Conservation (phyloP, 2,329 filamentous ascomycete genomes). For the Apiospora phragmitis region DNA sequence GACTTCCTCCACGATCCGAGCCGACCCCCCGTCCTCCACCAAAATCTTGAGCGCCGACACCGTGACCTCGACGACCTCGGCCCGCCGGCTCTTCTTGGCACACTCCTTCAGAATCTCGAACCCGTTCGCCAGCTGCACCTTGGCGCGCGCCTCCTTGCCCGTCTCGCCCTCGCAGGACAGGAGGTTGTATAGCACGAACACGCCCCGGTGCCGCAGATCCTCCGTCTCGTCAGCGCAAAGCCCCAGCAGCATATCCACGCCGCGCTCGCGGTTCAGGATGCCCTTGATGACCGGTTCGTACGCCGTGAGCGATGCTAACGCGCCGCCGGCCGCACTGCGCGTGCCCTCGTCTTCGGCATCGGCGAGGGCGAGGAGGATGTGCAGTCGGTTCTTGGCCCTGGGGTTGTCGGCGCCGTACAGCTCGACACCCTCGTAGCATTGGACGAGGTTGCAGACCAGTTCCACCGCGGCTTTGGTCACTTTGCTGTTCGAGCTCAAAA, state of each 20-base stretch:
- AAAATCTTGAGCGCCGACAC: slow-evolving; percentile 73
- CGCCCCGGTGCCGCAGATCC: slow-evolving; percentile 69
- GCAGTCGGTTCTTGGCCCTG: slow-evolving; percentile 71
- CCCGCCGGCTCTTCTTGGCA: slow-evolving; percentile 66
- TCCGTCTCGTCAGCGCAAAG: slow-evolving; percentile 75
- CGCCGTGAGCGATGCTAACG: slow-evolving; percentile 78
- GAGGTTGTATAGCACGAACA: slow-evolving; percentile 75
- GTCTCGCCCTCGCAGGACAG: slow-evolving; percentile 65
- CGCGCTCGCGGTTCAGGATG: slow-evolving; percentile 70
- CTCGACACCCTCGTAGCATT: slow-evolving; percentile 63
- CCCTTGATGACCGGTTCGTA: slow-evolving; percentile 74
- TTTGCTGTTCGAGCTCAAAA: slow-evolving; percentile 73
- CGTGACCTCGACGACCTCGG: slow-evolving; percentile 69
- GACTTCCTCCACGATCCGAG: not conserved
- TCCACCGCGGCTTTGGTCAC: slow-evolving; percentile 85
- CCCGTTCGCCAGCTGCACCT: slow-evolving; percentile 62
- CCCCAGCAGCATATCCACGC: slow-evolving; percentile 75
- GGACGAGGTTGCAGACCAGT: slow-evolving; percentile 87
- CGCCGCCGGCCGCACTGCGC: slow-evolving; percentile 81
- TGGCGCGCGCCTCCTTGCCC: slow-evolving; percentile 60
- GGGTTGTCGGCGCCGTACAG: slow-evolving; percentile 68
- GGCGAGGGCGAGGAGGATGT: slow-evolving; percentile 83
- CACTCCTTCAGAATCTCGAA: slow-evolving; percentile 69
- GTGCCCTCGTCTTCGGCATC: slow-evolving; percentile 83
- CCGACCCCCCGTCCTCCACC: slow-evolving; percentile 38